These are phyloP conservation scores for Umbilicaria muhlenbergii DNA, from an alignment of 495 filamentous ascomycete species.

Conservation along the genomic window DNA sequence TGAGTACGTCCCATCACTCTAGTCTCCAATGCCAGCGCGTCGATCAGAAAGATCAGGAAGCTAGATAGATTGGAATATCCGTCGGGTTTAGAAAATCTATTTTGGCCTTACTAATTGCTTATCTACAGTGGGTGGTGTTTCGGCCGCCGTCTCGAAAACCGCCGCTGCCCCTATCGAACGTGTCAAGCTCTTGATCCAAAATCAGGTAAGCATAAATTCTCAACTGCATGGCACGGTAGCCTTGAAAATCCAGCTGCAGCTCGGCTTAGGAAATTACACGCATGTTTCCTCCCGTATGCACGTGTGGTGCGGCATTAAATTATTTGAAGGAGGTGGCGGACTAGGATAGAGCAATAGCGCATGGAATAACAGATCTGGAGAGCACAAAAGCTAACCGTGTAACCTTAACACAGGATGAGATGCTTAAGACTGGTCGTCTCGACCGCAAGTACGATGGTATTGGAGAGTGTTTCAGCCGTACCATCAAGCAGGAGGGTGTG, in stretches of 20 bases:
- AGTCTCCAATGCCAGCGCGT: not conserved
- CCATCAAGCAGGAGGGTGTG: slow-evolving; percentile 59
- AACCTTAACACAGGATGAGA: slow-evolving; percentile 67
- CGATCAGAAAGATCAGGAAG: too few relatives aligned
- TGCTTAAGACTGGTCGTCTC: slow-evolving; percentile 96
- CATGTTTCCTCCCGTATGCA: slow-evolving; percentile 9
- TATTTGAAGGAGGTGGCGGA: not conserved
- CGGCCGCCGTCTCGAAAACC: slow-evolving; percentile 99
- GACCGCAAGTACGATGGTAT: slow-evolving; percentile 95
- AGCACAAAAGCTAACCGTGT: too few relatives aligned
- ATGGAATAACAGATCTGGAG: too few relatives aligned
- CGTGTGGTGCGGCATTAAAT: not conserved
- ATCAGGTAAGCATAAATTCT: slow-evolving; percentile 60
- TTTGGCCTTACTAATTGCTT: not conserved
- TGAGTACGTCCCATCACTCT: slow-evolving; percentile 59
- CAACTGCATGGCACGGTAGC: not conserved
- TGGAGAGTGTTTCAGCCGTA: slow-evolving; percentile 84
- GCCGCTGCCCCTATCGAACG: slow-evolving; percentile 99
- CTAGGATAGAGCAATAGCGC: too few relatives aligned
- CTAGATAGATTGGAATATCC: too few relatives aligned
- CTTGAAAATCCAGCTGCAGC: not conserved
- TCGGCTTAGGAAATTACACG: not conserved
- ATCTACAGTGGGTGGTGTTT: slow-evolving; percentile 91
- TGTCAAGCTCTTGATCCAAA: slow-evolving; percentile 99
- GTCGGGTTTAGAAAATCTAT: too few relatives aligned